These are phyloP conservation scores for Paecilomyces fulvus DNA, from an alignment of 2,329 filamentous ascomycete species.

Conservation along the genomic window DNA sequence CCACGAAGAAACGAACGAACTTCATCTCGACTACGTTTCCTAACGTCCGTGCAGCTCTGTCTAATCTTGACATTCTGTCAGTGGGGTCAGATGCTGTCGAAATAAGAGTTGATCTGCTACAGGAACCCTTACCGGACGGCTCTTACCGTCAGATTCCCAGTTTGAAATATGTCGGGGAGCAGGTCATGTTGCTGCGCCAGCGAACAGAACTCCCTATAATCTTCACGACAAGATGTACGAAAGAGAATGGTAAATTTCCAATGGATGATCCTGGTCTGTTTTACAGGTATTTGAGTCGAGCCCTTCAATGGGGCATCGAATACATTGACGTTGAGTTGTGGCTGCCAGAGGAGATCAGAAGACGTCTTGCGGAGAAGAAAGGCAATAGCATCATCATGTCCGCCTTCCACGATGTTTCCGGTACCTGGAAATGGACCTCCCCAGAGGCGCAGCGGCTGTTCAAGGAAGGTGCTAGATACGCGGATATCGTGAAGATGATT, in stretches of 20 bases:
- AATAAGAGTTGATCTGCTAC: constrained; percentile 71
- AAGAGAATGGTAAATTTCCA: constrained; percentile 75
- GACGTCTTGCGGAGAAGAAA: constrained; percentile 57
- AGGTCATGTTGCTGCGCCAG: constrained; percentile 75
- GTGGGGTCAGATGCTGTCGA: constrained; percentile 82
- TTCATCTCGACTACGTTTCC: constrained; percentile 85
- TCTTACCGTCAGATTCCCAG: constrained; percentile 61
- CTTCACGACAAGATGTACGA: constrained; percentile 74
- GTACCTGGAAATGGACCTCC: constrained; percentile 75
- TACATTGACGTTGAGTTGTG: constrained; percentile 86
- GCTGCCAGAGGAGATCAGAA: constrained; percentile 69
- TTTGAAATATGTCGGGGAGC: constrained; percentile 74
- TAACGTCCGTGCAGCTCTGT: constrained; percentile 71
- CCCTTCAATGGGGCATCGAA: constrained; percentile 82
- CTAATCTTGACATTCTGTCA: constrained; percentile 78
- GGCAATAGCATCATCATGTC: constrained; percentile 81
- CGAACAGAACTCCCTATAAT: constrained; percentile 84
- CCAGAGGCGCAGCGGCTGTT: constrained; percentile 64
- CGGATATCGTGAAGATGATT: constrained; percentile 88
- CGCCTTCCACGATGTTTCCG: constrained; percentile 85
- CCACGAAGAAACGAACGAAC: constrained; percentile 65
- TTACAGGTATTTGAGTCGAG: constrained; percentile 70
- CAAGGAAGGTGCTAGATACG: constrained; percentile 61
- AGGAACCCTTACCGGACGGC: constrained; percentile 59
- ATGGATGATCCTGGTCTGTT: constrained; percentile 70